These are phyloP conservation scores for Sarcodon aspratus DNA, from an alignment of 768 basidiomycete species.

Conservation along the genomic window DNA sequence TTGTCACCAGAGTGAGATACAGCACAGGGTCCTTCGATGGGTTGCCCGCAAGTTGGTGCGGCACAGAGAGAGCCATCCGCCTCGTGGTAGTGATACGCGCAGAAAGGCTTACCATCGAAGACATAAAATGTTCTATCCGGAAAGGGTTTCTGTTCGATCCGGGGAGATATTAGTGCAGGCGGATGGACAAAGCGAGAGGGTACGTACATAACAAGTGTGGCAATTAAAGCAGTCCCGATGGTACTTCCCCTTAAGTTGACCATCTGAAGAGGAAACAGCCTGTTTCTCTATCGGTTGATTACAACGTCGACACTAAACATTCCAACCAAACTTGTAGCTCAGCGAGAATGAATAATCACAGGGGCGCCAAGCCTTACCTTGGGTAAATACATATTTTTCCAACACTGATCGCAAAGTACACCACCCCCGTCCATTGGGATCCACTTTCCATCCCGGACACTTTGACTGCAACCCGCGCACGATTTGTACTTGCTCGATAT, in stretches of 20 bases:
- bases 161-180: background rate
- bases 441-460: constrained; percentile 75
- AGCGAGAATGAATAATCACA: constrained; percentile 1
- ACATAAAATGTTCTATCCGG: constrained; percentile 90
- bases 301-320: constrained; percentile 72
- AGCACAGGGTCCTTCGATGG: constrained; percentile 90
- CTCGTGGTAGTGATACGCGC: constrained; percentile 89
- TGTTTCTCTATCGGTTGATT: constrained; percentile 80
- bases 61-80: constrained; percentile 84
- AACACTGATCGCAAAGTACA: constrained; percentile 81
- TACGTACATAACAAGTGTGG: constrained; percentile 60
- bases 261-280: constrained; percentile 85
- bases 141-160: constrained; percentile 58
- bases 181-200: constrained; percentile 2
- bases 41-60: constrained; percentile 65
- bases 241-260: constrained; percentile 93
- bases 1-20: constrained; percentile 71
- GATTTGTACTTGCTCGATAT: constrained; percentile 5
- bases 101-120: constrained; percentile 80
- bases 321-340: background rate
- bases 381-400: constrained; percentile 95
- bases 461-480: constrained; percentile 61
- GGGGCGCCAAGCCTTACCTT: constrained; percentile 41
- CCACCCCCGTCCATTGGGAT: constrained; percentile 64
- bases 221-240: constrained; percentile 90